Conservation (phyloP, 495 filamentous ascomycete species). For the Penicillium canariense region DNA sequence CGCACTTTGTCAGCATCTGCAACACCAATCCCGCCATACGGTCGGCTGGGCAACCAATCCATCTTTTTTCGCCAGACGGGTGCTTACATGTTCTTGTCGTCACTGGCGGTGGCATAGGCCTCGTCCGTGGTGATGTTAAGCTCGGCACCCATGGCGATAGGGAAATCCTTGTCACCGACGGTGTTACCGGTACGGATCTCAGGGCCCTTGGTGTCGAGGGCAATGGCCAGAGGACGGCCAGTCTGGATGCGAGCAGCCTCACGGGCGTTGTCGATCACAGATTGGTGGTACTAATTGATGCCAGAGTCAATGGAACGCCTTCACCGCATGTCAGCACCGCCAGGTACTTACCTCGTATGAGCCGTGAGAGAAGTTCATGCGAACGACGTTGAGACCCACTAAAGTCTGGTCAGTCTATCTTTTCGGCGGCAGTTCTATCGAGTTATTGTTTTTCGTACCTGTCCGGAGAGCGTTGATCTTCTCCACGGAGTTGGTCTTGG, state of each 20-base stretch:
- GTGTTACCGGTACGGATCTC: conserved; percentile 99
- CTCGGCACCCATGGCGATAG: conserved; percentile 76
- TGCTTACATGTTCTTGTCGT: conserved; percentile 88
- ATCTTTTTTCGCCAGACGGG: no score
- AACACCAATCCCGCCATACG: not conserved
- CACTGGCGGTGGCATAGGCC: conserved; percentile 78
- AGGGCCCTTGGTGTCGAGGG: conserved; percentile 97
- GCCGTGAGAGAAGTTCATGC: conserved; percentile 99
- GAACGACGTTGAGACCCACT: conserved; percentile 94
- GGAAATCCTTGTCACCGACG: conserved; percentile 74
- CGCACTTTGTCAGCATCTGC: conserved; percentile 12
- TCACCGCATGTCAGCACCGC: not conserved
- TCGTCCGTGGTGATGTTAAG: conserved; percentile 98
- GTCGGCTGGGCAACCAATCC: not conserved
- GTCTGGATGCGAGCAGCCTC: conserved; percentile 70
- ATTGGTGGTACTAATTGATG: conserved; percentile 73
- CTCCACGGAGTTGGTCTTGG: conserved; percentile 97
- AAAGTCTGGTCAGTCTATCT: conserved; percentile 16
- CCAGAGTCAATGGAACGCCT: conserved; percentile 12
- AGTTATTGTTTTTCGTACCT: conserved; percentile 36
- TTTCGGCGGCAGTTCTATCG: not conserved
- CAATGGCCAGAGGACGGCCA: conserved; percentile 92
- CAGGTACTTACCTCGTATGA: conserved; percentile 69
- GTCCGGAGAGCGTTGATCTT: conserved; percentile 89
- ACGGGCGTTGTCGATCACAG: conserved; percentile 91